A percentile compares a stretch with the other conserved stretches of the same genome.
Evolutionary conservation across 1,284 basidiomycete genomes (phyloP).

Genomic region (Tilletia indica): DNA sequence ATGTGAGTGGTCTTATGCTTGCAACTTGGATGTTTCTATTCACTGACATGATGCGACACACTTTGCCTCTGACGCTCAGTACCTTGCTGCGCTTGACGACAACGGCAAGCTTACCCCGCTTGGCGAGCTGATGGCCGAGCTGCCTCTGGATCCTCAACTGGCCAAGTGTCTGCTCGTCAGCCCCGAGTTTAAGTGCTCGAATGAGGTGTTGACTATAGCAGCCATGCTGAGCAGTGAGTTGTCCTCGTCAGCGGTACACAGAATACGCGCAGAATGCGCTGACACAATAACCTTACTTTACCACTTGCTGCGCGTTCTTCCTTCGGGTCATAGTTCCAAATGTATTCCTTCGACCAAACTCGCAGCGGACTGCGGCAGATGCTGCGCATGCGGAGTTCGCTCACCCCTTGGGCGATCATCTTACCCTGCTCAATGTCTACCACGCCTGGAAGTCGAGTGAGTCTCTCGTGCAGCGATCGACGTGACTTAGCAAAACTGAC

Average conservation of each 20-base stretch:
- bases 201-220: slow-evolving; percentile 90
- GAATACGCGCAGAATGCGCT: neutral
- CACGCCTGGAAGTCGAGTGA: slow-evolving; percentile 83
- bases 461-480: neutral
- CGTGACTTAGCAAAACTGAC: too few relatives aligned
- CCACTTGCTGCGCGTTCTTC: slow-evolving; percentile 17
- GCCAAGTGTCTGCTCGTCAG: slow-evolving; percentile 99
- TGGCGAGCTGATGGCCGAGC: slow-evolving; percentile 92
- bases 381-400: slow-evolving; percentile 83
- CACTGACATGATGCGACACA: neutral
- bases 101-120: slow-evolving; percentile 86
- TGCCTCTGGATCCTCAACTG: slow-evolving; percentile 92
- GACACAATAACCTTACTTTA: neutral
- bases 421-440: slow-evolving; percentile 92
- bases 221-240: slow-evolving; percentile 69
- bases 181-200: slow-evolving; percentile 91
- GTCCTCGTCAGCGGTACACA: neutral
- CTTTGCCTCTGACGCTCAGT: slow-evolving; percentile 52
- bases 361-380: slow-evolving; percentile 82
- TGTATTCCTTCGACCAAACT: slow-evolving; percentile 79
- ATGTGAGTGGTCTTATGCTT: slow-evolving; percentile 54
- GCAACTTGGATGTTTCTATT: too few relatives aligned
- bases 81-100: slow-evolving; percentile 86
- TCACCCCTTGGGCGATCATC: slow-evolving; percentile 91
- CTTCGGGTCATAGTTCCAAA: slow-evolving; percentile 69